Evolutionary conservation across 2,329 filamentous ascomycete species (phyloP).

Genomic region (Rosellinia necatrix): DNA sequence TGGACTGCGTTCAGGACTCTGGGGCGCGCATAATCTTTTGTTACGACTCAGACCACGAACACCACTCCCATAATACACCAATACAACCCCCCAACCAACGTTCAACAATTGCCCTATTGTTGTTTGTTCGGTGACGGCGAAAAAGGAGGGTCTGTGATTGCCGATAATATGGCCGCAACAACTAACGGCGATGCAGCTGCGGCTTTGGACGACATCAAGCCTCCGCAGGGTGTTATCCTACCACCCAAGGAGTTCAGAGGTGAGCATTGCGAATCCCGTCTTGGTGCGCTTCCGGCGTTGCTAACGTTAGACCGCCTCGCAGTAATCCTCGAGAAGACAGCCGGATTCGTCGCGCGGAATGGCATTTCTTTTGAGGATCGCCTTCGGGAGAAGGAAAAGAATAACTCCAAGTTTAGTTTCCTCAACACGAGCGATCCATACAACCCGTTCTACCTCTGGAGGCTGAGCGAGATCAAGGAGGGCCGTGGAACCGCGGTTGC

Average conservation of each 20-base stretch:
- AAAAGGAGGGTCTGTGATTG: constrained; percentile 37
- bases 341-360: constrained; percentile 81
- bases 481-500: constrained; percentile 81
- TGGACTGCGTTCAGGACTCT: too few relatives aligned
- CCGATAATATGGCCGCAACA: constrained; percentile 45
- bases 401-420: constrained; percentile 91
- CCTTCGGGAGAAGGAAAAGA: constrained; percentile 81
- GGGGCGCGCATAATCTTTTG: constrained; percentile 17
- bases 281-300: neutral
- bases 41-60: constrained; percentile 31
- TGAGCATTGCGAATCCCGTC: constrained; percentile 30
- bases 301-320: constrained; percentile 11
- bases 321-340: constrained; percentile 84
- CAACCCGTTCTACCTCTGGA: constrained; percentile 87
- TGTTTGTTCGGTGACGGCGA: constrained; percentile 20
- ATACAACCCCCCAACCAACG: constrained; percentile 23
- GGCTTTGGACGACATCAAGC: constrained; percentile 70
- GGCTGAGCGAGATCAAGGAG: constrained; percentile 80
- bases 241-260: constrained; percentile 86
- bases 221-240: constrained; percentile 81
- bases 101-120: constrained; percentile 1
- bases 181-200: constrained; percentile 59
- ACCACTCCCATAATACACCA: constrained; percentile 28
- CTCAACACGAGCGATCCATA: constrained; percentile 81
- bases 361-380: constrained; percentile 76